Base-by-base conservation (phyloP, 148 eudicot species). In the Drosera capensis region DNA sequence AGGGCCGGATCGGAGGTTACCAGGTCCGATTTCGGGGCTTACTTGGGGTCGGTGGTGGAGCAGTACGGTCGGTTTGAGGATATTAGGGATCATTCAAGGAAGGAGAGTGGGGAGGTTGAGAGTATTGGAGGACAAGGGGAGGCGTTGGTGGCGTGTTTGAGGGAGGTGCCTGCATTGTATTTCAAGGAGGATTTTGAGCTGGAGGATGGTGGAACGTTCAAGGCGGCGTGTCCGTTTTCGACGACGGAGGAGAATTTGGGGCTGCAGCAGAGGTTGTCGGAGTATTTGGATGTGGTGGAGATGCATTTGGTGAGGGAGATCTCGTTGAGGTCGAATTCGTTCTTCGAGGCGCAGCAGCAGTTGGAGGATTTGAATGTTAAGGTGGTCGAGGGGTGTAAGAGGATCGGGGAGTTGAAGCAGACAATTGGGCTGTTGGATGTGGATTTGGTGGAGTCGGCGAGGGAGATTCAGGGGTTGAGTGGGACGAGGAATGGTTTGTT, bases 271-370 rank as follows among this genome's bases (percentile, higher is more conserved):
- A 71, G 68, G 59, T 55, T 88, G 44, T 80, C 92, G 7, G 86
- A 80, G 64, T 83, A 88, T 40, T 57, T 88, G 64, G 97, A 88
- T 45, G 90, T 80, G 29, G 97, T 88, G 48, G 97, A 88, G 54
- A 28, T 88, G 68, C 97, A 88, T 57, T 75, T 88, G 70, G 97
- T 88, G 51, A 88, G 63, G 79, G 97, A 88, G 73, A 88, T 88
- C 15, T 83, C 97, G 3, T 8, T 88, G 60, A 57, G 97, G 23
- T 83, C 97, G 11, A 75, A 61, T 40, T 83, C 94, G 0, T 88
- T 88, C 49, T 88, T 77, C 20, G 94, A 83, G 66, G 97, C 97
- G 7, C 97, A 88, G 58, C 72, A 76, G 37, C 84, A 78, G 64
- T 53, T 88, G 35, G 86, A 61, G 53, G 94, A 84, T 48, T 64